Base-by-base conservation (phyloP, 345 rosid genomes). In the Stellera chamaejasme region DNA sequence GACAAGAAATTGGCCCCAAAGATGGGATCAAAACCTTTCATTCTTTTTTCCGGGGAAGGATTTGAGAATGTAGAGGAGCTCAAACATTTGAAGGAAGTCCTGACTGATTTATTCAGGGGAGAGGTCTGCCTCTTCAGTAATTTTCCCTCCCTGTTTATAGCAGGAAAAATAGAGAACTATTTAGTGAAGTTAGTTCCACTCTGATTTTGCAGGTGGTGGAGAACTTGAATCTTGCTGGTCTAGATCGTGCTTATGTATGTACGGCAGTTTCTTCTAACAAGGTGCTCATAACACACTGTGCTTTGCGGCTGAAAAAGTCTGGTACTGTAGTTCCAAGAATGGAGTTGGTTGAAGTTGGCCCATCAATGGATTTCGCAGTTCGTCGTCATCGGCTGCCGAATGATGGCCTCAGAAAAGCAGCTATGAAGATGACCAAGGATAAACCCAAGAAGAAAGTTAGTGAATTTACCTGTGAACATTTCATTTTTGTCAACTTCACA, bases 371-470 rank as follows among this genome's bases (percentile, higher is more conserved):
- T 63, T 78, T 93, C 32, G 95, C 89, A 45, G 69, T 80, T 55
- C 82, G 97, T n/a, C 92, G 97, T 55, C 85, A 89, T 66, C 91
- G 90, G 46, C 92, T 77, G 63, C 96, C 99, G n/a, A 78, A 83
- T 51, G 96, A 89, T 2, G 58, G 79, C 66, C 48, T 89, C 26
- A 77, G 59, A 73, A 93, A 93, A 75, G 96, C 77, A 79, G 96
- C 97, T 27, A 87, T 87, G 96, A 87, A 44, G 69, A 70, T 82
- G 23, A 67, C 84, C 57, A 77, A 71, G 63, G 96, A 89, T 69
- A 62, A 77, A 49, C 79, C 78, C 50, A 90, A 93, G 75, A 93
- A 93, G 88, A 93, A 93, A 97, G 97, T 87, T 3, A 5, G 54
- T 48, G 15, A 42, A 45, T 2, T 36, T 25, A 39, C 14, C 39